A percentile compares a stretch with the other conserved stretches of the same genome.
Conservation (phyloP, 208 protist species). For the Crithidia thermophila region DNA sequence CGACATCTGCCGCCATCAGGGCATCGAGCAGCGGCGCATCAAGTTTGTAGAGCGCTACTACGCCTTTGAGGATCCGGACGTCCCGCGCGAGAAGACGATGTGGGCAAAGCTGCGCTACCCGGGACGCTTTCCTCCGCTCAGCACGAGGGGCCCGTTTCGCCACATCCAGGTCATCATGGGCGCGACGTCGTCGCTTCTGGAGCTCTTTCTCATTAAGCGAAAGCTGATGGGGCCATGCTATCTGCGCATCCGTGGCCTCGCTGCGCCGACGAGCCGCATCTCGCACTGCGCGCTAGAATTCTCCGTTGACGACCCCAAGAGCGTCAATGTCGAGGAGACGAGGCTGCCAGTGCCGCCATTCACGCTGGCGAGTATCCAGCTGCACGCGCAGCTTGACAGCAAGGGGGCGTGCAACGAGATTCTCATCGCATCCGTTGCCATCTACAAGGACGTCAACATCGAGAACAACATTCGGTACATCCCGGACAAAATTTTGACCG, state of each 20-base stretch:
- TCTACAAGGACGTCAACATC: conserved; percentile 80
- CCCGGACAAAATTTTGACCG: conserved; percentile 55
- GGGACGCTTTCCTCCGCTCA: conserved; percentile 65
- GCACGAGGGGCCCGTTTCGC: conserved; percentile 37
- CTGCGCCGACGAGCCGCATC: conserved; percentile 42
- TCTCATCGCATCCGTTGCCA: conserved; percentile 74
- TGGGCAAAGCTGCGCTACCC: conserved; percentile 93
- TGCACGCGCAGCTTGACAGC: conserved; percentile 90
- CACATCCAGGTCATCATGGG: conserved; percentile 91
- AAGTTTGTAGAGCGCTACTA: conserved; percentile 94
- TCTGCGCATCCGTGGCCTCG: conserved; percentile 60
- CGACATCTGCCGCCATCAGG: conserved; percentile 59
- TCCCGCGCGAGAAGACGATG: conserved; percentile 76
- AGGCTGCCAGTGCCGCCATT: conserved; percentile 79
- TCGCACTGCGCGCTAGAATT: conserved; percentile 91
- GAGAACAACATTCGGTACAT: conserved; percentile 58
- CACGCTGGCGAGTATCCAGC: conserved; percentile 83
- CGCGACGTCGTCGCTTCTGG: conserved; percentile 76
- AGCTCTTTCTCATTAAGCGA: conserved; percentile 94
- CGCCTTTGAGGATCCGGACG: conserved; percentile 85
- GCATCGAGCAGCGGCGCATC: conserved; percentile 77
- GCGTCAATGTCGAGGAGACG: conserved; percentile 58
- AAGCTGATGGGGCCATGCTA: conserved; percentile 95
- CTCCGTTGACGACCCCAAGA: conserved; percentile 71
- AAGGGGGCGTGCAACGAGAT: conserved; percentile 90